A percentile compares a stretch with the other conserved stretches of the same genome.
Evolutionary conservation across 345 rosid species (phyloP).

Genomic region (Arabis alpina): DNA sequence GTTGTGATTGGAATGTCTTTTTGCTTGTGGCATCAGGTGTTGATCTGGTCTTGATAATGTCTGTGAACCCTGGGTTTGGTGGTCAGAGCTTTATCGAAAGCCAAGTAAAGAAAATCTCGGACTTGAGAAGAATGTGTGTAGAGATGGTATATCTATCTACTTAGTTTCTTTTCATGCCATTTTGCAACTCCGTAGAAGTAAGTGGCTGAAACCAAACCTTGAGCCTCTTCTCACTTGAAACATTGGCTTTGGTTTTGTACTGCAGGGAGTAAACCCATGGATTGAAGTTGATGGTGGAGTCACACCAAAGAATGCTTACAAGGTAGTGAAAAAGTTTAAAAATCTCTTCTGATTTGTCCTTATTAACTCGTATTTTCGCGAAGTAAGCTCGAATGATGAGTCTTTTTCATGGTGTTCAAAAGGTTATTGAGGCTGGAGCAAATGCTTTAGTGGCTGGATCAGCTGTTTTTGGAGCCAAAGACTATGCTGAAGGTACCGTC

Average conservation of each 20-base stretch:
- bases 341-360: too few species aligned
- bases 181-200: neutral
- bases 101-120: constrained; percentile 88
- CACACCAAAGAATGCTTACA: constrained; percentile 85
- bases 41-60: constrained; percentile 92
- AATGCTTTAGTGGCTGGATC: constrained; percentile 94
- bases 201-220: neutral
- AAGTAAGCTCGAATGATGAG: neutral
- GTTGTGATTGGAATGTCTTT: constrained; percentile 16
- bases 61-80: constrained; percentile 97
- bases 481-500: constrained; percentile 79
- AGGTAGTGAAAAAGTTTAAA: constrained; percentile 44
- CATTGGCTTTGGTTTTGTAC: constrained; percentile 10
- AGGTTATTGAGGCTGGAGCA: constrained; percentile 97
- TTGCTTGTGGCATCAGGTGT: constrained; percentile 56
- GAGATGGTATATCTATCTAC: constrained; percentile 61
- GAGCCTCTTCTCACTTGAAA: constrained; percentile 13
- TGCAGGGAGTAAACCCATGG: constrained; percentile 95
- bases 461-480: constrained; percentile 93
- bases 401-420: neutral
- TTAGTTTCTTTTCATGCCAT: neutral
- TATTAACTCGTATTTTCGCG: too few species aligned
- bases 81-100: constrained; percentile 97
- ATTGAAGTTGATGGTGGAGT: constrained; percentile 97
- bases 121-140: constrained; percentile 79